Conservation (phyloP, 805 yeast genomes). For the Saccharomycopsis lassenensis region DNA sequence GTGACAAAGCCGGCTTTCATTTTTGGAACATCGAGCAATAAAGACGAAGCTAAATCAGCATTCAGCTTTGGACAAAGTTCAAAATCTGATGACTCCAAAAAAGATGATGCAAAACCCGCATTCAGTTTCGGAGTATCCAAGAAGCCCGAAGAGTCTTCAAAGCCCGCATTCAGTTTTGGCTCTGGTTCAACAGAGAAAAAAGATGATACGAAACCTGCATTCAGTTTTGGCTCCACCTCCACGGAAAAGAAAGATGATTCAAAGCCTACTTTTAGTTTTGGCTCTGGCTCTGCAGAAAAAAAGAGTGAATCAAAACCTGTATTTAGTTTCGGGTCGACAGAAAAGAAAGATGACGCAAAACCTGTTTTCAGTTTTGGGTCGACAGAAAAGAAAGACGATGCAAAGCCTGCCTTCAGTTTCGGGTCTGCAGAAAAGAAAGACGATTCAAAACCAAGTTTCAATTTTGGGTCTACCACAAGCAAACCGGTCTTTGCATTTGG, state of each 20-base stretch:
- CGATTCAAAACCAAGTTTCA: not conserved
- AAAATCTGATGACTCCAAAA: not conserved
- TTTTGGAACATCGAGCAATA: not conserved
- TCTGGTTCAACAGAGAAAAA: not conserved
- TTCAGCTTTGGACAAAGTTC: constrained; percentile 2
- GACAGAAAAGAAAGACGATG: not conserved
- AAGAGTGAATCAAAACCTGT: not conserved
- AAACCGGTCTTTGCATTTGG: constrained; percentile 17
- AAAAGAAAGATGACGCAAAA: not conserved
- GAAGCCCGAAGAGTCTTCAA: not conserved
- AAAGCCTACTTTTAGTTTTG: constrained; percentile 7
- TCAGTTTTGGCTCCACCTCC: constrained; percentile 6
- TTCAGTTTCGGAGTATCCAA: constrained; percentile 7
- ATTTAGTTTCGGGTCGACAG: constrained; percentile 1
- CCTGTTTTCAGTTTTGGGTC: constrained; percentile 3
- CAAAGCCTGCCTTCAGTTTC: constrained; percentile 1
- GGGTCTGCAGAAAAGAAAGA: not conserved
- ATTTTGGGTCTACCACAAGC: not conserved
- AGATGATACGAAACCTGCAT: constrained; percentile 1
- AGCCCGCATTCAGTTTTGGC: constrained; percentile 8
- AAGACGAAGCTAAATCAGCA: not conserved
- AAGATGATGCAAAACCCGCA: not conserved
- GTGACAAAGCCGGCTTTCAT: not conserved
- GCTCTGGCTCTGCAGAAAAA: not conserved
- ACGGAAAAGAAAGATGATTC: not conserved